Evolutionary conservation across 768 basidiomycete species (phyloP), one percentile per base, ranked within the genome.

Genomic region (Mrakia blollopis): DNA sequence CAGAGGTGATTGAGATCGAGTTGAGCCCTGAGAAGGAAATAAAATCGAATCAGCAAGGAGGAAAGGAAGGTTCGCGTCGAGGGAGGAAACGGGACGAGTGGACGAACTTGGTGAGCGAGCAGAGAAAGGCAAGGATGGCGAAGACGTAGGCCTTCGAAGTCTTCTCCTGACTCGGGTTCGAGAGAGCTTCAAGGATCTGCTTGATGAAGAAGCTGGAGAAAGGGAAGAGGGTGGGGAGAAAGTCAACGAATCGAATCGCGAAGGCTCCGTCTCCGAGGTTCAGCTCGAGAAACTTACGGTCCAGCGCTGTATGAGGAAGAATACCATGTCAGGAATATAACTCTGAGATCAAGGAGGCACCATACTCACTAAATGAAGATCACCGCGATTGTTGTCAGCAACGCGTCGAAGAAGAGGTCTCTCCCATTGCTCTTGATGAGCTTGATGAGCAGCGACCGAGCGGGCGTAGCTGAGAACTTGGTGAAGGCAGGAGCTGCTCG

Each of bases 1-100:
- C 77, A 78, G 30, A 78, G 73, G 30, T 78, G 77, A 25, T 74
- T 70, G 23, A 78, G 35, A 41, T 78, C 77, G 30, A 50, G 69
- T 39, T 78, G 68, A 39, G 77, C 57, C 10, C 57, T 57, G 28
- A 44, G 25, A 57, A 57, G 18, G 18, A 7, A 50, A 18, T 50
- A 50, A 50, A 50, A 2, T 4, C 21, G 11, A 14, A 57, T 57
- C 13, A 57, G 28, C 25, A n/a, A 28, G 25, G 57, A 18, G 18
- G 13, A 1, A 57, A 57, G 25, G 5, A 25, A 54, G 57, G 10
- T 9, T 25, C 57, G 57, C 2, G 11, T 6, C 25, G 57, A 57
- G 23, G 57, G 14, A 57, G 3, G 23, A 7, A 10, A 25, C 4
- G 57, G 10, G 57, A 57, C 1, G 57, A 57, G n/a, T 16, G 52